Base-by-base conservation (phyloP, 2,329 filamentous ascomycete species). In the Sordariomycetes sp. region DNA sequence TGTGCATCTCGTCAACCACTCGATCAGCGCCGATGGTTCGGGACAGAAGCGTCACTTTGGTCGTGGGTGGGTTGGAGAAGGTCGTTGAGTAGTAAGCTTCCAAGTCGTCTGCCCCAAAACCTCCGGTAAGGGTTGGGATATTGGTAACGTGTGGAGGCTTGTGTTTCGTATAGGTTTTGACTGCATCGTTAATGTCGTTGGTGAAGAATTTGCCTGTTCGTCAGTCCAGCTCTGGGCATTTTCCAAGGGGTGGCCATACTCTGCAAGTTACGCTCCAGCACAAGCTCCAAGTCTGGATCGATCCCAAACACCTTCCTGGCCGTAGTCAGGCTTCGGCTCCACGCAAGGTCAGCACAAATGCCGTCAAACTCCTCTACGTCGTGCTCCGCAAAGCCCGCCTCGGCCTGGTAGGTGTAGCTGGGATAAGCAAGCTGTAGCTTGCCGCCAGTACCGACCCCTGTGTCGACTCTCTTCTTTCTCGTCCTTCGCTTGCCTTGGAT, bases 381-480 rank as follows among this genome's bases (percentile, higher is more conserved):
- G 15, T 70, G 66, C 54, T 87, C 82, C 0, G 82, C 82, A 41
- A 88, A 87, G 0, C 83, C 83, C 0, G 74, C 58, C 33, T 74
- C 59, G 57, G 72, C 60, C 8, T 58, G 40, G 32, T 67, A 67
- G 1, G 55, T 51, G 28, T 65, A 67, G 14, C 54, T 53, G 0
- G 55, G 55, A 28, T 62, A 67, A 0, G 53, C 59, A 2, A 59
- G 44, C 8, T 49, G 42, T 24, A 61, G 39, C 6, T 45, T 49
- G 4, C 57, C 55, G 0, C 63, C 63, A 0, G 53, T 46, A 1
- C 64, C 63, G 0, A 56, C 39, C 4, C 61, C 62, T 0, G 46
- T 43, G 14, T 56, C 51, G 3, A 66, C 51, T 1, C 44, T 56
- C 20, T 49, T 50, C 19, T 45, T 51, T 1, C 39, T 51, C 6